Evolutionary conservation across 805 yeast species (phyloP).

Genomic region (Kazachstania africana): DNA sequence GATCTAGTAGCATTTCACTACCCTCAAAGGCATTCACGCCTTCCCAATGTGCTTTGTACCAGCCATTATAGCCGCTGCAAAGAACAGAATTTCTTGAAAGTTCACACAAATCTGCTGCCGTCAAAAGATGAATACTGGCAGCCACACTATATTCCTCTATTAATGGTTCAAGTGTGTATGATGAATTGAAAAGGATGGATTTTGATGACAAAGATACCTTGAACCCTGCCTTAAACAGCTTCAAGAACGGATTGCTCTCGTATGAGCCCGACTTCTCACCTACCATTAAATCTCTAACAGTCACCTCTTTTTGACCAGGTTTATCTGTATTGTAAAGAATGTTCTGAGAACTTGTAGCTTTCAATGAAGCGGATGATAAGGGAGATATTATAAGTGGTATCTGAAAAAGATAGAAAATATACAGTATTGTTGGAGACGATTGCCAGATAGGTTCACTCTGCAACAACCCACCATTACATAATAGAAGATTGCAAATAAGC

Average conservation of each 20-base stretch:
- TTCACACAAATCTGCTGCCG: slow-evolving; percentile 25
- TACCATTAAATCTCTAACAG: slow-evolving; percentile 15
- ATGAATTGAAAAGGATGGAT: slow-evolving; percentile 21
- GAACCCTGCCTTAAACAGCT: slow-evolving; percentile 21
- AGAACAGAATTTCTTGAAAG: slow-evolving; percentile 21
- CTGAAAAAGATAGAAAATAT: slow-evolving; percentile 21
- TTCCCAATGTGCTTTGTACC: slow-evolving; percentile 25
- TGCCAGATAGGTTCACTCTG: slow-evolving; percentile 22
- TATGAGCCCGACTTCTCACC: slow-evolving; percentile 10
- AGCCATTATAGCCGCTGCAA: slow-evolving; percentile 22
- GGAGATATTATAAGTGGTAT: slow-evolving; percentile 22
- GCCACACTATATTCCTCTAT: slow-evolving; percentile 27
- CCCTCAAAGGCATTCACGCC: slow-evolving; percentile 11
- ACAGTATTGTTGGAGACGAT: slow-evolving; percentile 11
- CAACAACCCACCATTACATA: slow-evolving; percentile 22
- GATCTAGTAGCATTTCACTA: slow-evolving; percentile 8
- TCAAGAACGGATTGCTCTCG: slow-evolving; percentile 21
- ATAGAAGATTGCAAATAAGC: slow-evolving; percentile 17
- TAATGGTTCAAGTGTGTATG: slow-evolving; percentile 24
- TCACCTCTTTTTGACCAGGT: slow-evolving; percentile 1
- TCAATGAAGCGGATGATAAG: slow-evolving; percentile 16
- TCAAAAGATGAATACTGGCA: slow-evolving; percentile 24
- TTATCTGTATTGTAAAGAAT: not conserved
- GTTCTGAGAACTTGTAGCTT: not conserved
- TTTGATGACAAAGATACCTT: slow-evolving; percentile 18